Evolutionary conservation across 2,329 filamentous ascomycete genomes (phyloP).

Genomic region (Trichoderma sp.): DNA sequence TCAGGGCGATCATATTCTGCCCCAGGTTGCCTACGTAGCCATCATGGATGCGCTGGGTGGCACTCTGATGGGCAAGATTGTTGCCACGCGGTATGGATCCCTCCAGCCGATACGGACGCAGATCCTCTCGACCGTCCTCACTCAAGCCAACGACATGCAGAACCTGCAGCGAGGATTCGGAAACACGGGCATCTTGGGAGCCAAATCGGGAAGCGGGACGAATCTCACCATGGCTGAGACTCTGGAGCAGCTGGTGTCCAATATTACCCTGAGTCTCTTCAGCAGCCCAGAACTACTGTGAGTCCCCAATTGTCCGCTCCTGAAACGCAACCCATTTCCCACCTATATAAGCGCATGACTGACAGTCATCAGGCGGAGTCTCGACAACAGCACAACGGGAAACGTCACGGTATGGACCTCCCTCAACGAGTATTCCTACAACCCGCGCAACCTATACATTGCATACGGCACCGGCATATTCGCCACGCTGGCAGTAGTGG

Average conservation of each 20-base stretch:
- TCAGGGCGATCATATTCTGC: neutral
- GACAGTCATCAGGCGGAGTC: neutral
- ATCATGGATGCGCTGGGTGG: neutral
- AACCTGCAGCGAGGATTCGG: neutral
- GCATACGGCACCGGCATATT: conserved; percentile 11
- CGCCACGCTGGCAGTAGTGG: neutral
- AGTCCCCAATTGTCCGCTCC: neutral
- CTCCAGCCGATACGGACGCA: conserved; percentile 3
- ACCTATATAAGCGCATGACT: neutral
- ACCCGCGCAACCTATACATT: neutral
- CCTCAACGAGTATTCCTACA: neutral
- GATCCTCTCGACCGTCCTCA: neutral
- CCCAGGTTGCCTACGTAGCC: neutral
- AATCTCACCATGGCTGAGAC: neutral
- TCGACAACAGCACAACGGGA: neutral
- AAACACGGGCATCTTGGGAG: neutral
- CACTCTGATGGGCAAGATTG: conserved; percentile 1
- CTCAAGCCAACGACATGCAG: conserved; percentile 1
- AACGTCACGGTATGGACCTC: neutral
- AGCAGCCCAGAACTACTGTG: conserved; percentile 1
- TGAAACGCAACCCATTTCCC: neutral
- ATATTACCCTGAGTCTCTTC: conserved; percentile 4
- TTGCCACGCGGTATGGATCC: conserved; percentile 2
- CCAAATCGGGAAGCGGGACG: neutral
- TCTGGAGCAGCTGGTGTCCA: neutral